Evolutionary conservation across 176 grass and related monocot species (phyloP).

Genomic region (Cymbopogon citratus): DNA sequence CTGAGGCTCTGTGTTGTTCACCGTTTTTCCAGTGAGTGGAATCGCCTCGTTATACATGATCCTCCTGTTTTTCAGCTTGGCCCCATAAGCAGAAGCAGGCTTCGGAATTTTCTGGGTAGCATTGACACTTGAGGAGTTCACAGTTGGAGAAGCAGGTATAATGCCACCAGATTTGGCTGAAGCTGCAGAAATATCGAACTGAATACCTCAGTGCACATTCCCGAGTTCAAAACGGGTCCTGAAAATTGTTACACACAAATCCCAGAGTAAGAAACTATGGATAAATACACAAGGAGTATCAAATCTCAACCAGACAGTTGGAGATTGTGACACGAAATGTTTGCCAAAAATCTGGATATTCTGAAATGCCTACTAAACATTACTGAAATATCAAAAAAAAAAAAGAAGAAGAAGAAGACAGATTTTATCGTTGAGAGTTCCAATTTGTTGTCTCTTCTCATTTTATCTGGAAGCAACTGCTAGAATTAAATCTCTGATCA

Average conservation of each 20-base stretch:
- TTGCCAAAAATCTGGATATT: background rate
- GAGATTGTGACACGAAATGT: background rate
- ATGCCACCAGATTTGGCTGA: slow-evolving; percentile 48
- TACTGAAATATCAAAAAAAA: background rate
- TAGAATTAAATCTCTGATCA: background rate
- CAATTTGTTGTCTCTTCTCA: background rate
- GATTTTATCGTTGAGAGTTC: background rate
- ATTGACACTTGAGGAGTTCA: slow-evolving; percentile 56
- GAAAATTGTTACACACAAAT: slow-evolving; percentile 34
- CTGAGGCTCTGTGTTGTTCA: slow-evolving; percentile 53
- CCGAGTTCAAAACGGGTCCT: slow-evolving; percentile 84
- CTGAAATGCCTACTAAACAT: background rate
- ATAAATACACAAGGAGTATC: background rate
- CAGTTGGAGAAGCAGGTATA: slow-evolving; percentile 56
- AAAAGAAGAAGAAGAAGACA: too few species aligned
- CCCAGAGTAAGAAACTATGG: slow-evolving; percentile 11
- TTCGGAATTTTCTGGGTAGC: slow-evolving; percentile 46
- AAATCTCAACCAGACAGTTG: background rate
- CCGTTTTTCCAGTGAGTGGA: slow-evolving; percentile 63
- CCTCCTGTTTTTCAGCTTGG: slow-evolving; percentile 74
- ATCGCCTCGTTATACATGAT: slow-evolving; percentile 72
- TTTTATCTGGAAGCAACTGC: background rate
- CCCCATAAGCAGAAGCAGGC: slow-evolving; percentile 23
- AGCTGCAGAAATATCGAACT: slow-evolving; percentile 61
- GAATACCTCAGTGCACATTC: slow-evolving; percentile 96